Percentiles rank a stretch among this genome's conserved stretches.
Evolutionary conservation across 2,329 filamentous ascomycete genomes (phyloP).

Genomic region (Neodidymelliopsis sp.): DNA sequence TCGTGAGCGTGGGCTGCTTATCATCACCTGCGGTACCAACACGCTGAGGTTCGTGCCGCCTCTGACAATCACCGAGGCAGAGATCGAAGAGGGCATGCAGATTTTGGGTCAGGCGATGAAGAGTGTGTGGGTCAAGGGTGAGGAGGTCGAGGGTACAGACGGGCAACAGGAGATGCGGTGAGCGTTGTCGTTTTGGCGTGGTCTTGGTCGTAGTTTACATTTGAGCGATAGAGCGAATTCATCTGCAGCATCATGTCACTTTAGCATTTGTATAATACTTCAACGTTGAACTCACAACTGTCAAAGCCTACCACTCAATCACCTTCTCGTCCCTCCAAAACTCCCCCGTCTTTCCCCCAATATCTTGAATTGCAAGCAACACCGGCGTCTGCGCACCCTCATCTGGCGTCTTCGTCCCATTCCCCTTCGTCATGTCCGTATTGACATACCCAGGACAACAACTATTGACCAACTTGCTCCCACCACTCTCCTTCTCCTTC

Average conservation of each 20-base stretch:
- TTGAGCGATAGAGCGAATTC: conserved; percentile 9
- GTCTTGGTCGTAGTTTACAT: too few relatives aligned
- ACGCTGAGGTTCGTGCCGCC: conserved; percentile 92
- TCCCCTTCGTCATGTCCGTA: conserved; percentile 57
- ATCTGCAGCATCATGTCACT: not conserved
- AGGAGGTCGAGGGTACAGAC: conserved; percentile 39
- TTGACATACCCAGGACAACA: conserved; percentile 56
- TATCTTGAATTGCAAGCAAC: conserved; percentile 52
- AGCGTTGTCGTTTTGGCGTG: not conserved
- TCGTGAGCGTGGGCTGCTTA: conserved; percentile 82
- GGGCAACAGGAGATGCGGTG: conserved; percentile 47
- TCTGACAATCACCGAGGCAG: conserved; percentile 77
- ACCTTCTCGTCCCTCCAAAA: conserved; percentile 53
- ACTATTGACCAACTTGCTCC: conserved; percentile 45
- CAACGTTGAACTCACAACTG: too few relatives aligned
- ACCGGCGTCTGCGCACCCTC: conserved; percentile 56
- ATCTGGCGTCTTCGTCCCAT: conserved; percentile 50
- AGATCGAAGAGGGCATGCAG: conserved; percentile 79
- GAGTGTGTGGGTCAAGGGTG: conserved; percentile 57
- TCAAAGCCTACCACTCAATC: conserved; percentile 49
- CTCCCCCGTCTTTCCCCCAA: conserved; percentile 44
- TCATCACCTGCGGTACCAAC: conserved; percentile 93
- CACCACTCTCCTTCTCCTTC: conserved; percentile 41
- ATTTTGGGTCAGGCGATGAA: conserved; percentile 76
- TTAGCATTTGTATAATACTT: too few relatives aligned